Evolutionary conservation across 345 rosid genomes (phyloP), one percentile per base, ranked within the genome.

Genomic region (Geranium rotundifolium): DNA sequence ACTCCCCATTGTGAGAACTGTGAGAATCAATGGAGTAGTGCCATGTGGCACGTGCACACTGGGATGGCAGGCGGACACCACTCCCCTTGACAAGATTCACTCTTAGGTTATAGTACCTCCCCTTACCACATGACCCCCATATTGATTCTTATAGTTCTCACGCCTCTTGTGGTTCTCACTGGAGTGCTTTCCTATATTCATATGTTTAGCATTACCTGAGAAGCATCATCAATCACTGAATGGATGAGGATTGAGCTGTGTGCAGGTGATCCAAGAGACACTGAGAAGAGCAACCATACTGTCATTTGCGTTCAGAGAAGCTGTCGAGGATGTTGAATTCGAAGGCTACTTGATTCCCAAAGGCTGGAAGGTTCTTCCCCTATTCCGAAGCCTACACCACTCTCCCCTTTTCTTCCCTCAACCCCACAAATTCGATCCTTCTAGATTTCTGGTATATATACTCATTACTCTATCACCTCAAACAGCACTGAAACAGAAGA

Each of bases 341-440:
- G 79, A 85, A 72, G 98, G 95, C 2, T 92, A 68, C 67, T 65
- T 75, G n/a, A 92, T 92, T 76, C 98, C 98, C 16, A 85, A 74
- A 74, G 95, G 98, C 39, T 92, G 98, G 98, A 92, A 92, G 71
- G 90, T 92, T 66, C 88, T 92, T 61, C 98, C 96, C 59, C 95
- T 92, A 71, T 92, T 92, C 67, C 77, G 98, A 67, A 80, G 65
- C 77, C 85, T 92, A 60, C 98, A 92, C 75, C 96, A 92, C 65
- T 79, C 74, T 50, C 72, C 88, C 6, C 82, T 86, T 57, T 76
- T 77, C 67, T 91, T 83, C 68, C 95, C 96, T 56, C 79, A 81
- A 17, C 97, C 96, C 1, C 80, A 85, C 10, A 88, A 78, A 65
- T 91, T 91, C 57, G 95, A 91, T 61, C 96, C 97, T 58, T 86